Evolutionary conservation across 1,284 basidiomycete genomes (phyloP), one percentile per base, ranked within the genome.

Genomic region (Moesziomyces parantarcticus): DNA sequence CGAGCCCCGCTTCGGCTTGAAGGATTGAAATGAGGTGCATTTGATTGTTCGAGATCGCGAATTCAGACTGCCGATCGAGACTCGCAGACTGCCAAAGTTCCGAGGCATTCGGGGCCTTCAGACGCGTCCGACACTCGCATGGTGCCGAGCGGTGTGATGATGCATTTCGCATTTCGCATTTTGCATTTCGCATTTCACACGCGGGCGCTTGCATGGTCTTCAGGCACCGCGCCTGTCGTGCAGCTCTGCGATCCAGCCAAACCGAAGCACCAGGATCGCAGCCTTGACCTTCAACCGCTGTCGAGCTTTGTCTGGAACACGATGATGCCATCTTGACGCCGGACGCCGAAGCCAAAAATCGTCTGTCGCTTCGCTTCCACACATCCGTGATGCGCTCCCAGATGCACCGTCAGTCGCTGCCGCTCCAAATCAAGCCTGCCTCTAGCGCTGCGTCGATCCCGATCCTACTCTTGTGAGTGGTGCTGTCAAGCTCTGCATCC

Each of bases 61-160:
- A 53, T 61, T 61, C 54, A 61, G 54, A 57, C 42, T 40, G 25
- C 47, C 53, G 64, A 67, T 67, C 64, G 64, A 67, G 54, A 32
- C 58, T 54, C 64, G 64, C 64, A 67, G 48, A 43, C 23, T 25
- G 22, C 8, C 29, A 29, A 29, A 29, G 29, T 29, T 29, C 29
- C 29, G 29, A 29, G 29, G 29, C 29, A 29, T 29, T 29, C 29
- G 29, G 29, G 29, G 29, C 29, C 8, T 29, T 29, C 29, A 11
- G 29, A 29, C 29, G 29, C 29, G 14, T 13, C 34, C 34, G 13
- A 5, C 34, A 36, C 5, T 36, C 16, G 34, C 13, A 14, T 36
- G 13, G 14, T 16, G 34, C 34, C 34, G 34, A 36, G 34, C 34
- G 34, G 34, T 36, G 34, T 14, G 34, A 36, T 36, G 34, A 36